Percentiles rank a stretch among this genome's conserved stretches.
Evolutionary conservation across 2,329 filamentous ascomycete genomes (phyloP).

Genomic region (Aspergillus aculeatus): DNA sequence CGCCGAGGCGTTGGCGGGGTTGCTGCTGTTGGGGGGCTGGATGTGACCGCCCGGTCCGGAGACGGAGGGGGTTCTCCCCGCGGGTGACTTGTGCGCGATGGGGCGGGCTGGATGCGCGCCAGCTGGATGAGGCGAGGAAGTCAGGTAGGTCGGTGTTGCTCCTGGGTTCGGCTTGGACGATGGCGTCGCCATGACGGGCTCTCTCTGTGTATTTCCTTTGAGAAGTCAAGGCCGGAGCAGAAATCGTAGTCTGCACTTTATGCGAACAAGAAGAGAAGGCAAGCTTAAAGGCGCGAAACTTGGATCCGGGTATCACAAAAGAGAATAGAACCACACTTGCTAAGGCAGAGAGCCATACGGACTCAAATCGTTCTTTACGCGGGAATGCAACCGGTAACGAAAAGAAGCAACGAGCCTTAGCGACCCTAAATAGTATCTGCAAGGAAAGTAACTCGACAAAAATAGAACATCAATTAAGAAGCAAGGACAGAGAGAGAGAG

Average conservation of each 20-base stretch:
- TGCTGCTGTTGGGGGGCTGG: slow-evolving; percentile 21
- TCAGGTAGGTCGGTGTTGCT: slow-evolving; percentile 45
- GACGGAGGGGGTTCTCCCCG: slow-evolving; percentile 44
- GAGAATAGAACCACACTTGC: not conserved
- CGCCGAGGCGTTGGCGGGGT: slow-evolving; percentile 28
- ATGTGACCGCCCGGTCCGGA: slow-evolving; percentile 37
- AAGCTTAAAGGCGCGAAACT: not conserved
- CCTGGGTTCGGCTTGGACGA: slow-evolving; percentile 44
- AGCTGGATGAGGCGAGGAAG: slow-evolving; percentile 45
- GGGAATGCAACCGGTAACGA: not conserved
- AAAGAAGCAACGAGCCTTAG: not conserved
- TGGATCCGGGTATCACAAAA: slow-evolving; percentile 6
- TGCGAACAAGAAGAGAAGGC: not conserved
- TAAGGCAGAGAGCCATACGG: not conserved
- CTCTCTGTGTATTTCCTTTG: not conserved
- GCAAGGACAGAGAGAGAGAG: not conserved
- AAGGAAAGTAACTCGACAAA: not conserved
- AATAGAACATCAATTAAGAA: not conserved
- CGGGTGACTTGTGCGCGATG: slow-evolving; percentile 47
- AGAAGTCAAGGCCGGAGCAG: not conserved
- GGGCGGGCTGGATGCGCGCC: slow-evolving; percentile 40
- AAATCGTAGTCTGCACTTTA: not conserved
- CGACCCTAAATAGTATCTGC: not conserved
- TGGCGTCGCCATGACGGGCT: slow-evolving; percentile 43
- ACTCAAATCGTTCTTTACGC: not conserved